Evolutionary conservation across 495 filamentous ascomycete species (phyloP), one percentile per base, ranked within the genome.

Genomic region (Daldinia childiae): DNA sequence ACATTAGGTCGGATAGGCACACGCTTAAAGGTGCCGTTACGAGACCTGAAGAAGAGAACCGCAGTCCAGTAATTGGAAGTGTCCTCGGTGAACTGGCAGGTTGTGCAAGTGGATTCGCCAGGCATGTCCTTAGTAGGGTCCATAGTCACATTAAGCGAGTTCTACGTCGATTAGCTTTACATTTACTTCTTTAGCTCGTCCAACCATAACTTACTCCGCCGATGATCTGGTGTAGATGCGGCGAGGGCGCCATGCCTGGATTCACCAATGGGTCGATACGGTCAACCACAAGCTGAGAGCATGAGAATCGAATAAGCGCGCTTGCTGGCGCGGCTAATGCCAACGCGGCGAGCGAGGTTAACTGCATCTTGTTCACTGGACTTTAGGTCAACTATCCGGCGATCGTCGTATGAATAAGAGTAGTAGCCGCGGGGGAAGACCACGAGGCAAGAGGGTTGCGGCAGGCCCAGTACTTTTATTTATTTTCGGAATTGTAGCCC

Each of bases 41-140:
- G 72, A 11, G 79, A 76, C 15, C 70, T 70, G 72, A 80, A 82
- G 75, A 78, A 82, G 43, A 82, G 74, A 8, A 77, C 68, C 2
- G 80, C 79, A 1, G 79, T 81, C 79, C 79, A 81, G 62, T 82
- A 81, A 74, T 81, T 81, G 11, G 77, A 79, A 12, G 76, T 77
- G 36, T 79, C 77, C 30, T 79, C 76, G 12, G 71, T 72, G 70
- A 77, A 79, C 56, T 74, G 76, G 57, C 76, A 79, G 11, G 68
- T 77, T 1, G 76, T 78, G 57, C 77, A 78, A 38, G 63, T 69
- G 3, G 74, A 75, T 43, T 67, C 67, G 45, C 61, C 60, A 4
- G 78, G 59, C 69, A 79, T 73, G 26, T 79, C 77, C 38, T 75
- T 76, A 11, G 66, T 71, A 15, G 72, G 72, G 26, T 77, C 69